These are phyloP conservation scores for Raphanus sativus DNA, from an alignment of 345 rosid genomes.

Conservation along the genomic window DNA sequence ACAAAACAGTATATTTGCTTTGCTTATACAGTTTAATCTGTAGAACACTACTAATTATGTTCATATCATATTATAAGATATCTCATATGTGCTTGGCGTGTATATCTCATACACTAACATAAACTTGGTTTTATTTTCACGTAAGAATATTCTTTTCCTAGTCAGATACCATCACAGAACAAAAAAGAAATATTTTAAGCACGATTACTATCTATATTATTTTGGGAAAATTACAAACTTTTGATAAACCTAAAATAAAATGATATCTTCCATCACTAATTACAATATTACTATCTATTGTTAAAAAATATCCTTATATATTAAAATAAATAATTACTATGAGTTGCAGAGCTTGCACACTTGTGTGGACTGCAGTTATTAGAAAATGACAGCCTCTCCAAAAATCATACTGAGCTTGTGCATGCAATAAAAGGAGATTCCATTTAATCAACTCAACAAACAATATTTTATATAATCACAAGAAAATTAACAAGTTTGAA, in stretches of 20 bases:
- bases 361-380: neutral
- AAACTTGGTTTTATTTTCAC: neutral
- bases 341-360: neutral
- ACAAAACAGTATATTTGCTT: neutral
- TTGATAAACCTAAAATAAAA: neutral
- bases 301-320: neutral
- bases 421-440: conserved; percentile 30
- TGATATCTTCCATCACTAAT: too few species aligned
- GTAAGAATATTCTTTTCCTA: neutral
- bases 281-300: neutral
- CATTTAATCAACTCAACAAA: neutral
- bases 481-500: neutral
- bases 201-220: neutral
- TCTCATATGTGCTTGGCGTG: neutral
- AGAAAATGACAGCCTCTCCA: conserved; percentile 28
- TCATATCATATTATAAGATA: neutral
- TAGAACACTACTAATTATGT: neutral
- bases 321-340: neutral
- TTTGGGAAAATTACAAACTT: neutral
- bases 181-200: neutral
- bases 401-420: conserved; percentile 9
- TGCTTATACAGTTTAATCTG: neutral
- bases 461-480: neutral
- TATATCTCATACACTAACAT: neutral
- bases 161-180: neutral